A percentile compares a stretch with the other conserved stretches of the same genome.
Evolutionary conservation across 768 basidiomycete genomes (phyloP).

Genomic region (Lactarius hengduanensis): DNA sequence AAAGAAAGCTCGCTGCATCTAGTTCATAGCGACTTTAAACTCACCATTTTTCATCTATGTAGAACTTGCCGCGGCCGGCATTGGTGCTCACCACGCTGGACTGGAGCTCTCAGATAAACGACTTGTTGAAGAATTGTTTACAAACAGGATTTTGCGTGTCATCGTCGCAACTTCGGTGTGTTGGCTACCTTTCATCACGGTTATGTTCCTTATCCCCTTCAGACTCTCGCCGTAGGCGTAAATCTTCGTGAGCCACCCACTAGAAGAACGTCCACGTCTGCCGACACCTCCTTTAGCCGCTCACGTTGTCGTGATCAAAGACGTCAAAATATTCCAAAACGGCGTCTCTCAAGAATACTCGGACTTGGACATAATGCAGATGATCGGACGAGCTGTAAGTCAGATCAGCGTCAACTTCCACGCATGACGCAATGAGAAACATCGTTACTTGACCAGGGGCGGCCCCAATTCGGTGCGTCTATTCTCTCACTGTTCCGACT

Average conservation of each 20-base stretch:
- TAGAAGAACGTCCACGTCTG: constrained; percentile 1
- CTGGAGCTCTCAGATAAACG: constrained; percentile 70
- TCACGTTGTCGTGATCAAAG: constrained; percentile 90
- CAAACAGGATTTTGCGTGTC: constrained; percentile 60
- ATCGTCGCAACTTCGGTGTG: constrained; percentile 83
- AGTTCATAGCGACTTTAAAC: too few species aligned
- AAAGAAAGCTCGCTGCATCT: constrained; percentile 42
- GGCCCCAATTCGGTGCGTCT: constrained; percentile 81
- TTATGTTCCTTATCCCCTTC: constrained; percentile 21
- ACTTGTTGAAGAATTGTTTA: constrained; percentile 69
- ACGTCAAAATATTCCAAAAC: constrained; percentile 78
- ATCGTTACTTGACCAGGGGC: constrained; percentile 49
- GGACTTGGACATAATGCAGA: constrained; percentile 92
- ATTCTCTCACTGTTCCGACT: background rate
- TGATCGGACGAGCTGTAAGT: constrained; percentile 90
- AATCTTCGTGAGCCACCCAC: constrained; percentile 70
- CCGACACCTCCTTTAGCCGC: constrained; percentile 57
- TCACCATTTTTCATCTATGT: constrained; percentile 4
- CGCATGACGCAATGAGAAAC: background rate
- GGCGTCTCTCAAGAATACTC: constrained; percentile 75
- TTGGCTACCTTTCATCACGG: constrained; percentile 13
- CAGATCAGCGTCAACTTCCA: background rate
- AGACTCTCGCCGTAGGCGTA: constrained; percentile 96
- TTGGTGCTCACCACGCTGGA: constrained; percentile 94
- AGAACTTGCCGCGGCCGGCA: constrained; percentile 70